phyloP scores from a whole-genome alignment of 352 stramenopile genomes.

The Pythium aquatile region DNA sequence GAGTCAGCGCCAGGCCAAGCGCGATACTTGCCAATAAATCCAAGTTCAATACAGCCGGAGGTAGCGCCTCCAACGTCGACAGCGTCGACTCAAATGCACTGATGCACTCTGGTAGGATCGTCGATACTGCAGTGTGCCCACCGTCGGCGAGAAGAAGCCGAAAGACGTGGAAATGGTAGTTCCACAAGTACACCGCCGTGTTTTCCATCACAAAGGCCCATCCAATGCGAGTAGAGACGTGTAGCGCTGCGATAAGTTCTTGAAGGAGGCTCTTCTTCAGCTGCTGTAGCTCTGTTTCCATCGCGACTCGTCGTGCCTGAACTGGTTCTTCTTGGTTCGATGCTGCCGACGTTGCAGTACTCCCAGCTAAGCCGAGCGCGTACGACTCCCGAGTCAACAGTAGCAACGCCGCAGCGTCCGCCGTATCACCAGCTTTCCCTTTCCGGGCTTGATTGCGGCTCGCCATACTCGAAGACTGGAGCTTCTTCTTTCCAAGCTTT shows the following conservation, averaged over 20 bases:
- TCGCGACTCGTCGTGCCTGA: background rate
- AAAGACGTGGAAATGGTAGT: constrained; percentile 90
- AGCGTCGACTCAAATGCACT: constrained; percentile 60
- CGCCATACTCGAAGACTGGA: constrained; percentile 1
- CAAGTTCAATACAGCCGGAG: constrained; percentile 24
- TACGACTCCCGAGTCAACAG: constrained; percentile 15
- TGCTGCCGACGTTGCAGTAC: background rate
- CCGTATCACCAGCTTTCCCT: constrained; percentile 1
- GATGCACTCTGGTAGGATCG: constrained; percentile 59
- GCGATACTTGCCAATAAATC: constrained; percentile 52
- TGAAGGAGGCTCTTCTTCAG: constrained; percentile 54
- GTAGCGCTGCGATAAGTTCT: constrained; percentile 35
- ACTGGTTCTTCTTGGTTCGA: background rate
- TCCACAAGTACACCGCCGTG: constrained; percentile 86
- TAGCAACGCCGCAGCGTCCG: constrained; percentile 8
- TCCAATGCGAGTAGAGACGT: constrained; percentile 39
- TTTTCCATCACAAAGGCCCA: constrained; percentile 79
- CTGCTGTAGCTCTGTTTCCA: constrained; percentile 26
- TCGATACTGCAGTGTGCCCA: background rate
- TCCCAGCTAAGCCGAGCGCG: constrained; percentile 5
- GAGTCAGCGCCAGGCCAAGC: constrained; percentile 49
- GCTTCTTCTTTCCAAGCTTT: constrained; percentile 16
- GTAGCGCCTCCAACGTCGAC: constrained; percentile 37
- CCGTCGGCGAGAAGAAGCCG: constrained; percentile 32
- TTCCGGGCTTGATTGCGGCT: constrained; percentile 6